These are phyloP conservation scores for Apiotrichum laibachii DNA, from an alignment of 1,284 basidiomycete species.

Conservation along the genomic window DNA sequence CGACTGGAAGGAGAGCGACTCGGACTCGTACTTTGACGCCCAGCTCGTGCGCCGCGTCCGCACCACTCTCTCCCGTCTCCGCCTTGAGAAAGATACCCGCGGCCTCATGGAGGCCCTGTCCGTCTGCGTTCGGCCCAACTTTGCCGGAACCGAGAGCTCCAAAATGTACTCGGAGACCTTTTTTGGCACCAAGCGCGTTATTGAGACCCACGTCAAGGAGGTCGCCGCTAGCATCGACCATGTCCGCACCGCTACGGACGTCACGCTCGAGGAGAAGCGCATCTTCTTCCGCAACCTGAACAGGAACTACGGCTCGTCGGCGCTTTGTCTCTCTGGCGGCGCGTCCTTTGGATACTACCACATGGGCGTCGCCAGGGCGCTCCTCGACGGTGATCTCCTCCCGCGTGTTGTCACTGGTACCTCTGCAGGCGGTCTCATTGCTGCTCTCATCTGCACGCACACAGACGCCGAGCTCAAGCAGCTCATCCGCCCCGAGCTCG, in stretches of 20 bases:
- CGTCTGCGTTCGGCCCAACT: constrained; percentile 87
- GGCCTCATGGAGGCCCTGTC: constrained; percentile 87
- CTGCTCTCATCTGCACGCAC: constrained; percentile 75
- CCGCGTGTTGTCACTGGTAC: constrained; percentile 88
- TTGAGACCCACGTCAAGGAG: constrained; percentile 85
- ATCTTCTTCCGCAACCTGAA: constrained; percentile 86
- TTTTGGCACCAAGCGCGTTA: constrained; percentile 78
- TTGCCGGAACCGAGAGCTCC: constrained; percentile 88
- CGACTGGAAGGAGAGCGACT: constrained; percentile 79
- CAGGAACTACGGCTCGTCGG: constrained; percentile 83
- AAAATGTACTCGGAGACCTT: constrained; percentile 86
- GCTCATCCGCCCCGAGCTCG: constrained; percentile 75
- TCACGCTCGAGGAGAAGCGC: constrained; percentile 84
- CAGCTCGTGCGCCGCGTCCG: constrained; percentile 47
- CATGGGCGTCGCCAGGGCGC: constrained; percentile 86
- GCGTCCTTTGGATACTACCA: constrained; percentile 80
- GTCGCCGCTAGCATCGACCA: constrained; percentile 70
- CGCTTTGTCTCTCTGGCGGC: constrained; percentile 89
- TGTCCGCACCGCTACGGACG: constrained; percentile 67
- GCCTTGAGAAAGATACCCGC: constrained; percentile 63
- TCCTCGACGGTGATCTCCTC: constrained; percentile 80
- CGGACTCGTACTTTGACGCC: constrained; percentile 87
- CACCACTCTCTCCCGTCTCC: constrained; percentile 37
- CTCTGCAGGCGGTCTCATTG: constrained; percentile 85
- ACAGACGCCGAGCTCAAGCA: constrained; percentile 82